Evolutionary conservation across 2,329 filamentous ascomycete genomes (phyloP).

Genomic region (Diaporthe australafricana): DNA sequence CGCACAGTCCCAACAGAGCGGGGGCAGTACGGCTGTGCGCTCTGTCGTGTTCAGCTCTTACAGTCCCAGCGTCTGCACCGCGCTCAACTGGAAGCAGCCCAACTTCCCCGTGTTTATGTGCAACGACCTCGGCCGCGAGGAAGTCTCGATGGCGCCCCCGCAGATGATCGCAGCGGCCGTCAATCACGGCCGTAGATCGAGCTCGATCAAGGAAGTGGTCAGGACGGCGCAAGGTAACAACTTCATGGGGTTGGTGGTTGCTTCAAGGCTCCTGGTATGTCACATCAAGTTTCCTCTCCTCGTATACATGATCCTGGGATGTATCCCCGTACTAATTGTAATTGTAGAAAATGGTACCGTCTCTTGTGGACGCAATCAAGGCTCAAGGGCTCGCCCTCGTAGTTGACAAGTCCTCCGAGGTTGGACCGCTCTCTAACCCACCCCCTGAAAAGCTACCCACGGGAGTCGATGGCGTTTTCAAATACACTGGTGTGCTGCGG

Average conservation of each 20-base stretch:
- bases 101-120: constrained; percentile 97
- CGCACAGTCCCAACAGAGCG: constrained; percentile 70
- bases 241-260: constrained; percentile 96
- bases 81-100: constrained; percentile 98
- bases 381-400: constrained; percentile 93
- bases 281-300: not conserved
- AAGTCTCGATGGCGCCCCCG: constrained; percentile 51
- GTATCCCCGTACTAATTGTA: constrained; percentile 34
- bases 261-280: constrained; percentile 84
- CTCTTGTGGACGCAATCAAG: constrained; percentile 92
- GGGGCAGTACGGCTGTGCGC: constrained; percentile 65
- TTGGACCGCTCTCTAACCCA: constrained; percentile 56
- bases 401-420: constrained; percentile 81
- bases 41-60: constrained; percentile 96
- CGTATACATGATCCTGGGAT: constrained; percentile 9
- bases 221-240: constrained; percentile 95
- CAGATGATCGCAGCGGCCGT: constrained; percentile 60
- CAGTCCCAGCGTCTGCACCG: constrained; percentile 89
- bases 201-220: constrained; percentile 94
- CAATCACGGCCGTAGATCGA: constrained; percentile 71
- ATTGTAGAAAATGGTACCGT: constrained; percentile 88
- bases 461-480: constrained; percentile 88
- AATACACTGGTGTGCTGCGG: constrained; percentile 85
- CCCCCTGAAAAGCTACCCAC: constrained; percentile 73
- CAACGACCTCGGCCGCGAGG: constrained; percentile 84